phyloP scores from a whole-genome alignment of 805 yeast genomes.

The Teunomyces cretensis region DNA sequence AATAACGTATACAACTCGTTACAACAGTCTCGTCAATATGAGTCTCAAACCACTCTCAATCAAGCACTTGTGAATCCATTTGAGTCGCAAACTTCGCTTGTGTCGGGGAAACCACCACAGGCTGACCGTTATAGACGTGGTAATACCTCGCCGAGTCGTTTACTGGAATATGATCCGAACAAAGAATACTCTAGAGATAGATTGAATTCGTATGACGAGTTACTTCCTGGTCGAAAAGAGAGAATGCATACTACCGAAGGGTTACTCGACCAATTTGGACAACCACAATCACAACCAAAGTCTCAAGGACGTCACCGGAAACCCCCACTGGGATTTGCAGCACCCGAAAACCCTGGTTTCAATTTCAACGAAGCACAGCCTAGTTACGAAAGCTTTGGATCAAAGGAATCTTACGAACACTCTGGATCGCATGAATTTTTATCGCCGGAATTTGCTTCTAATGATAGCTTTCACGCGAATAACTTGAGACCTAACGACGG shows the following conservation, averaged over 20 bases:
- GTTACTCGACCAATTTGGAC: neutral
- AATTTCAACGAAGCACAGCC: neutral
- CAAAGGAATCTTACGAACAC: neutral
- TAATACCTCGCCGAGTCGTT: neutral
- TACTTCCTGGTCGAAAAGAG: neutral
- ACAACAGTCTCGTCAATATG: neutral
- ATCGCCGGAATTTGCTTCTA: neutral
- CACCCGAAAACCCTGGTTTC: neutral
- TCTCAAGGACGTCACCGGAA: neutral
- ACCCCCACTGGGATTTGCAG: neutral
- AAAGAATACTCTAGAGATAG: neutral
- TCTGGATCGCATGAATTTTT: neutral
- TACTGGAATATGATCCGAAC: neutral
- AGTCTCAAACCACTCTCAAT: conserved; percentile 1
- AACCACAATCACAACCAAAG: neutral
- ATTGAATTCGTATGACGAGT: neutral
- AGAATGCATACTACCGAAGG: neutral
- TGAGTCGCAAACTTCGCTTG: neutral
- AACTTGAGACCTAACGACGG: no score
- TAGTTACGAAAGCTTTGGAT: neutral
- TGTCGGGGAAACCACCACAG: neutral
- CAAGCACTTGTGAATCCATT: neutral
- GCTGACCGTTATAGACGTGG: neutral
- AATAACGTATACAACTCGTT: neutral
- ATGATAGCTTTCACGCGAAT: neutral